These are phyloP conservation scores for Barnettozyma populi DNA, from an alignment of 805 yeast genomes.

Conservation along the genomic window DNA sequence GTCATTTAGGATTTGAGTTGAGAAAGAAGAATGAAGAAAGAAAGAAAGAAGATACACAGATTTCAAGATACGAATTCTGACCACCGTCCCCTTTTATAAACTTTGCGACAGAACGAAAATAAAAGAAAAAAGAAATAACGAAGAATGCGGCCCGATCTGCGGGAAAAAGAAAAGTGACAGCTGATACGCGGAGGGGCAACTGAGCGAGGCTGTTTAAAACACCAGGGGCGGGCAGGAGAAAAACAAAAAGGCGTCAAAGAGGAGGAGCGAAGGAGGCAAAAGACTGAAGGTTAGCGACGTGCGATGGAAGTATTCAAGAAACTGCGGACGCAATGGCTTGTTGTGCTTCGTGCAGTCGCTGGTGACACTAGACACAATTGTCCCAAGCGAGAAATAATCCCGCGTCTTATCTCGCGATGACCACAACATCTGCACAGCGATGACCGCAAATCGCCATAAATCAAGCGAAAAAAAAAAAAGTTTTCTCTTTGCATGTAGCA, in stretches of 20 bases:
- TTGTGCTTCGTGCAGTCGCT: not conserved
- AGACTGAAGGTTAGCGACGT: too few relatives aligned
- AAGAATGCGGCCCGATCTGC: not conserved
- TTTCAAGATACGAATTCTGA: not conserved
- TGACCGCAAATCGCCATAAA: not conserved
- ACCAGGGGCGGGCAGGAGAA: too few relatives aligned
- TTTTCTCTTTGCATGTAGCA: not conserved
- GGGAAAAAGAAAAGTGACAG: not conserved
- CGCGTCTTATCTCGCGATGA: not conserved
- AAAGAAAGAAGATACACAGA: not conserved
- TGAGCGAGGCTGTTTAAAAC: not conserved
- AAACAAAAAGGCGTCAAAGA: too few relatives aligned
- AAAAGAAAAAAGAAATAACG: not conserved
- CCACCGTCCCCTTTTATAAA: not conserved
- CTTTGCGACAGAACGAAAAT: not conserved
- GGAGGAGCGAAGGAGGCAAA: too few relatives aligned
- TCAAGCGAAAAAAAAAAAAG: not conserved
- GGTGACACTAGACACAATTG: not conserved
- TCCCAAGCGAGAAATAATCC: not conserved
- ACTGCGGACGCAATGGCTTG: not conserved
- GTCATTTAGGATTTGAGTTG: constrained; percentile 9
- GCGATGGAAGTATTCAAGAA: too few relatives aligned
- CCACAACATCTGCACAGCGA: not conserved
- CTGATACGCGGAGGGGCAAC: not conserved
- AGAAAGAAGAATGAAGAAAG: not conserved